Evolutionary conservation across 345 rosid species (phyloP).

Genomic region (Salix exigua): DNA sequence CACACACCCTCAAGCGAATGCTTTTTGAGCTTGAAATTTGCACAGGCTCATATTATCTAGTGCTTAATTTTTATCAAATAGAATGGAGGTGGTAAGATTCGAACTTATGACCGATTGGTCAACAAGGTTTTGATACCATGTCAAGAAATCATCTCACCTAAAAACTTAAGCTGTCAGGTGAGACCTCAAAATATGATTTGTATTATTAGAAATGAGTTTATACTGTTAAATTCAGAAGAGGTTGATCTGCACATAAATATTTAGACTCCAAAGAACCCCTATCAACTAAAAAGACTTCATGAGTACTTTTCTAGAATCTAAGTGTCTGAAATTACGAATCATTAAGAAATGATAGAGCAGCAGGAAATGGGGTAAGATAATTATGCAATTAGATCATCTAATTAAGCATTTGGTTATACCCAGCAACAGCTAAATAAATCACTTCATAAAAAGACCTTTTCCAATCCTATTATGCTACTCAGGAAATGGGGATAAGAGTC

Average conservation of each 20-base stretch:
- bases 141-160: too few species aligned
- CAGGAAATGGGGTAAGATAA: background rate
- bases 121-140: accelerated
- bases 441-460: background rate
- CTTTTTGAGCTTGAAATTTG: too few species aligned
- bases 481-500: background rate
- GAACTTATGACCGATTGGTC: too few species aligned
- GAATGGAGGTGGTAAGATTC: too few species aligned
- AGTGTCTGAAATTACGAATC: background rate
- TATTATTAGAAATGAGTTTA: too few species aligned
- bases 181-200: too few species aligned
- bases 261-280: background rate
- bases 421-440: background rate
- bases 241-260: background rate
- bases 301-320: background rate
- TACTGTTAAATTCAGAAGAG: background rate
- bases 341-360: background rate
- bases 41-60: too few species aligned
- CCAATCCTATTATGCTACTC: background rate
- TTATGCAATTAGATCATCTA: background rate
- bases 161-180: too few species aligned
- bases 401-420: background rate
- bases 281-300: background rate
- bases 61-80: too few species aligned
- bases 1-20: too few species aligned